Evolutionary conservation across 148 eudicot species (phyloP), one percentile per base, ranked within the genome.

Genomic region (Drosera capensis): DNA sequence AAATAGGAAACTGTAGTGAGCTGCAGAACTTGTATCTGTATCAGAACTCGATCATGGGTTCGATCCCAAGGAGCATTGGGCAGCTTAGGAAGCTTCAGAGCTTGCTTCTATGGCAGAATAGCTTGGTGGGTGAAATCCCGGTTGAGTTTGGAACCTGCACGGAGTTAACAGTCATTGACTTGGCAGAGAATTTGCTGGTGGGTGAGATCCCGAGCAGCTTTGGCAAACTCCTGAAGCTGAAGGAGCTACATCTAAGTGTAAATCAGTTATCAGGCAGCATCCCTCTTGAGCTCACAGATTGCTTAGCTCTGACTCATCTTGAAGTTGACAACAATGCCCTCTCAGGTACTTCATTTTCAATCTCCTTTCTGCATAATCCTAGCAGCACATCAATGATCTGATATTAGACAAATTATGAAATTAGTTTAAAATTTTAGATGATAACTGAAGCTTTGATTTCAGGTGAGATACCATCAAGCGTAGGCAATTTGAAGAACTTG

Each of bases 51-150:
- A 70, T 90, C 45, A 4, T 95, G 0, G 94, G 95, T 25, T 56
- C 72, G 5, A 92, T 92, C 20, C 95, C 99, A 0, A 61, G 30
- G 51, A 58, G 51, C 2, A 49, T 92, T 7, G 86, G 94, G 37
- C 61, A 76, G 43, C 80, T 92, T 14, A 66, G 40, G 42, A 76
- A 63, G 53, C 95, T 92, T 15, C 72, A 76, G 55, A 81, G 80
- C 46, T 22, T 85, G 62, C 70, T 92, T n/a, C 26, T 92, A 47
- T 90, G 99, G 99, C 94, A 85, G 72, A 92, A 92, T 52, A 65
- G 73, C 52, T 54, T 92, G 3, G 86, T 76, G 39, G 99, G 95
- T 2, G 48, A 69, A 0, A 74, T 85, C 43, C 95, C 99, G 0
- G 52, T 24, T 23, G 88, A 78, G 63, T 62, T 92, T 8, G 94